Base-by-base conservation (phyloP, 2,329 filamentous ascomycete genomes). In the Ceratocystis lukuohia region DNA sequence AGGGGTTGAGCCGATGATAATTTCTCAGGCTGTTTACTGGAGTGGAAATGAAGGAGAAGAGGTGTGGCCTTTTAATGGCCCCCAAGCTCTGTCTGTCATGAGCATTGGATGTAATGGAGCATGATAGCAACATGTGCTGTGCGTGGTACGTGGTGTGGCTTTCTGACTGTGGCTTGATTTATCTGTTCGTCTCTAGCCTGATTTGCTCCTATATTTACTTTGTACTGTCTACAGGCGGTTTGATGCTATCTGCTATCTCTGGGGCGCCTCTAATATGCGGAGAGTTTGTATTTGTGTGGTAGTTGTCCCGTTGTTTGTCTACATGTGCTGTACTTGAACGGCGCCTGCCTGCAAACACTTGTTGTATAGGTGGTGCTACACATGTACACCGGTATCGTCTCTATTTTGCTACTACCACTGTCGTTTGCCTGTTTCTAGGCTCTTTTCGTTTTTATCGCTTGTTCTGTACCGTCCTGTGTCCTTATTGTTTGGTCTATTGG, bases 1-100 rank as follows among this genome's bases (percentile, higher is more conserved):
- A 57, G 53, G 50, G 25, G 25, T 57, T 33, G 53, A 57, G 53
- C 53, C 25, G 53, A 57, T 33, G 53, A 57, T 57, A 57, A 57
- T 57, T 57, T 57, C 53, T 17, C 53, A 57, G 30, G 12, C 25
- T 30, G 20, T n/a, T n/a, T 7, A 5, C 17, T 2, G 46, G 17
- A 50, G 46, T n/a, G 46, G 22, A 22, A 22, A 22, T 7, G 53
- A 30, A 4, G 53, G 22, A 5, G 15, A 57, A 28, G 1, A 30
- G 17, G 22, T 22, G 10, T 15, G 53, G 22, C 22, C 17, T n/a
- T 30, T 57, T n/a, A 17, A 30, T 2, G 22, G 22, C 45, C 45
- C 17, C 45, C 45, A 48, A 48, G 45, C 45, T 48, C 17, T 20
- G n/a, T 48, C 33, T 48, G n/a, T 48, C 33, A 37, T 37, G 33